These are phyloP conservation scores for Xylaria curta DNA, from an alignment of 495 filamentous ascomycete genomes.

Conservation along the genomic window DNA sequence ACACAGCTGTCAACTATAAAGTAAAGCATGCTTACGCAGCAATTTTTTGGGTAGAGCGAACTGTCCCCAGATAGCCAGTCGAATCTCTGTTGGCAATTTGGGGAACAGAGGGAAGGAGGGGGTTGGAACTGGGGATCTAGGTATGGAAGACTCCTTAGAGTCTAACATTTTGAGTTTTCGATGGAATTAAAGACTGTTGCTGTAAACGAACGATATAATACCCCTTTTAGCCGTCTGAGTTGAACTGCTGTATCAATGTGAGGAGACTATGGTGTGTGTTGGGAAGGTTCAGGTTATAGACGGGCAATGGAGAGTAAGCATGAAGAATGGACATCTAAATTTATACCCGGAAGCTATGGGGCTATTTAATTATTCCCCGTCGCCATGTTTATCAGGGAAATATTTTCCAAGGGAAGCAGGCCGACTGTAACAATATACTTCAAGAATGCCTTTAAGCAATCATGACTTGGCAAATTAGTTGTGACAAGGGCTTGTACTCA, in stretches of 20 bases:
- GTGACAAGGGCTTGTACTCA: too few relatives aligned
- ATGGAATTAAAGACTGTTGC: background rate
- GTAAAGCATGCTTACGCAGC: background rate
- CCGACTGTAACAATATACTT: background rate
- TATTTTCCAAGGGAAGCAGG: background rate
- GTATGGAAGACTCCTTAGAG: too few relatives aligned
- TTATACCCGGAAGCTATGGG: too few relatives aligned
- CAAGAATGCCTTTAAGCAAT: background rate
- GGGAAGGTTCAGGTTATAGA: too few relatives aligned
- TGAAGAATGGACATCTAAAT: too few relatives aligned
- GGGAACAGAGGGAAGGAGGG: conserved; percentile 1
- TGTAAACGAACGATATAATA: background rate
- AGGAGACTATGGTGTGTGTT: background rate
- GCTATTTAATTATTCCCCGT: background rate
- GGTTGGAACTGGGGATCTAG: background rate
- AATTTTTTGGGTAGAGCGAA: background rate
- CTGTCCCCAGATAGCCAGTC: background rate
- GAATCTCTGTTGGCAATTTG: background rate
- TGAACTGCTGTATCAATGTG: too few relatives aligned
- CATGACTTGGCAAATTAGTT: background rate
- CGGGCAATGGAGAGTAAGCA: too few relatives aligned
- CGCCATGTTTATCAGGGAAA: background rate
- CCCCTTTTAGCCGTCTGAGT: too few relatives aligned
- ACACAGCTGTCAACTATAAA: background rate
- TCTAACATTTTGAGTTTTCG: background rate